Evolutionary conservation across 371 early-diverging fungal genomes (phyloP), one percentile per base, ranked within the genome.

Genomic region (Umbelopsis sp.): DNA sequence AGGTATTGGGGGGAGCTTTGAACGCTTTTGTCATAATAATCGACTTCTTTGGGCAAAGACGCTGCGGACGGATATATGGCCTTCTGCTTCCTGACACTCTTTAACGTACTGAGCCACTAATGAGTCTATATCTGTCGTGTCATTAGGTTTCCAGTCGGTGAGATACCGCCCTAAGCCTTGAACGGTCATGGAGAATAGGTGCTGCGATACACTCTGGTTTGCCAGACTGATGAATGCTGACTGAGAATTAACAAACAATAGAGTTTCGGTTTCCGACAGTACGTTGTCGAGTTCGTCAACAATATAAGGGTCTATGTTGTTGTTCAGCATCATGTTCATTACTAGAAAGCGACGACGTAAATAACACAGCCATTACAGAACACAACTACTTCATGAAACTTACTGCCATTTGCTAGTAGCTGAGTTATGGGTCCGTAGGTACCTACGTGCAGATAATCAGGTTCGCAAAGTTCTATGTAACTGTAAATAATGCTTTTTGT

Each of bases 41-140:
- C 57, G 57, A 35, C 57, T 57, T 35, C 57, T 57, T 57, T 57
- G 57, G n/a, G 57, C 57, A 57, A 57, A 57, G 3, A 32, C 57
- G 29, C 35, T 29, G 57, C 57, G 57, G 35, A 57, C 29, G 32
- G 12, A 24, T 16, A 57, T 35, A 11, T 35, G 57, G 18, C 57
- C 29, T 18, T 57, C 57, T 29, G 29, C 35, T 35, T 57, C 57
- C 18, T 35, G 29, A n/a, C 57, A 57, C 29, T 57, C 57, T 35
- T 18, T 11, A 32, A 57, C 57, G 29, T 57, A 57, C 57, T 57
- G 57, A 29, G 57, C 57, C 16, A 57, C 29, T 18, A 29, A 57
- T 29, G 37, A 18, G 29, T 57, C 29, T n/a, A 35, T 14, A 37
- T 29, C 57, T 35, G 18, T 14, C 37, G 16, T 41, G 41, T 41